Evolutionary conservation across 169 alveolate species (phyloP).

Genomic region (Cryptosporidium bovis): DNA sequence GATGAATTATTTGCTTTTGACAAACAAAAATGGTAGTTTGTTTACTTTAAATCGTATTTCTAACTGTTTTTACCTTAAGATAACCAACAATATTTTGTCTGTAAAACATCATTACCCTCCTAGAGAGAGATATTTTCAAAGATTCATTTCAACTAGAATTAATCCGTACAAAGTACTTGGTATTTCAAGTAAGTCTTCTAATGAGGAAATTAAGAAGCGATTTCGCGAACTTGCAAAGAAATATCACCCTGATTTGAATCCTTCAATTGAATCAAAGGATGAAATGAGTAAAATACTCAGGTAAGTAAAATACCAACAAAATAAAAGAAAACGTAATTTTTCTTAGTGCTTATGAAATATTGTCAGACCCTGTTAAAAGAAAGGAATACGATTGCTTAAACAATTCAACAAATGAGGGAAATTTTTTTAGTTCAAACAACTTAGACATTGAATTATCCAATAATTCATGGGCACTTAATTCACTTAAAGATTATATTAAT

Average conservation of each 20-base stretch:
- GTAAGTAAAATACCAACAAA: constrained; percentile 75
- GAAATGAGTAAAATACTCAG: constrained; percentile 92
- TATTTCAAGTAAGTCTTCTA: constrained; percentile 88
- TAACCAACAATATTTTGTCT: not conserved
- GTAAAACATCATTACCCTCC: not conserved
- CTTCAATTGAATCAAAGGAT: constrained; percentile 93
- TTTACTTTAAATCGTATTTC: too few relatives aligned
- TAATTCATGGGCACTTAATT: constrained; percentile 87
- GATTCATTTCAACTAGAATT: constrained; percentile 20
- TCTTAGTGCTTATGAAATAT: constrained; percentile 93
- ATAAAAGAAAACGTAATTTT: not conserved
- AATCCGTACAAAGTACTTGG: constrained; percentile 90
- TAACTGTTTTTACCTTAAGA: too few relatives aligned
- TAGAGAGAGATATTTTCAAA: not conserved
- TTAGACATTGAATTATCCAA: constrained; percentile 61
- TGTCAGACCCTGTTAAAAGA: constrained; percentile 91
- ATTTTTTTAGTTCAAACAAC: constrained; percentile 75
- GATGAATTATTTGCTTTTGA: too few relatives aligned
- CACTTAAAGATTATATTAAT: constrained; percentile 85
- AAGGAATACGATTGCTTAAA: constrained; percentile 90
- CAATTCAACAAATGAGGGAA: constrained; percentile 85
- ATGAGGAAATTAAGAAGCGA: constrained; percentile 88
- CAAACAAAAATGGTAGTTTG: too few relatives aligned
- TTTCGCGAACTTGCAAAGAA: constrained; percentile 92
- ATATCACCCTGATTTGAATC: constrained; percentile 94